Evolutionary conservation across 306 rosid species (phyloP).

Genomic region (Vachellia pachyceras): DNA sequence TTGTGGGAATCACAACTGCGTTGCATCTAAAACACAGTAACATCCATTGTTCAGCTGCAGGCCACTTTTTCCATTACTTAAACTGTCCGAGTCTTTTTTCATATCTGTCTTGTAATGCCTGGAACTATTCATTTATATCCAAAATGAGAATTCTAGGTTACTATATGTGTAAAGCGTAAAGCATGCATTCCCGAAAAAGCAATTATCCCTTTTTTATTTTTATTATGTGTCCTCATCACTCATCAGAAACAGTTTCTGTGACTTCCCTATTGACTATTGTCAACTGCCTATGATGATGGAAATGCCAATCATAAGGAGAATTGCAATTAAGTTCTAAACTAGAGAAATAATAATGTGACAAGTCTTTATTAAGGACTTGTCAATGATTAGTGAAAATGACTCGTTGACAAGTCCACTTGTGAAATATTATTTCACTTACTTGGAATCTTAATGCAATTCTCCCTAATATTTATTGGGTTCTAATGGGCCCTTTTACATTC

Average conservation of each 20-base stretch:
- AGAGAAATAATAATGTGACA: no score
- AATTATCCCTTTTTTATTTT: slow-evolving; percentile 16
- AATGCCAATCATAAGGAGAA: background rate
- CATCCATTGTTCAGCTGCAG: slow-evolving; percentile 26
- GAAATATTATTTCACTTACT: no score
- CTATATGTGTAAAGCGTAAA: slow-evolving; percentile 22
- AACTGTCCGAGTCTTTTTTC: slow-evolving; percentile 6
- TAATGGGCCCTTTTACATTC: slow-evolving; percentile 25
- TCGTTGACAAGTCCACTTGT: no score
- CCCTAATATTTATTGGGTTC: background rate
- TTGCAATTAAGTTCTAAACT: no score
- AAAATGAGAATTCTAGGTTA: slow-evolving; percentile 1
- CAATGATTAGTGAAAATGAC: no score
- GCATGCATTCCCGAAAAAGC: background rate
- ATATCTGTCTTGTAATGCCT: background rate
- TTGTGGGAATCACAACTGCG: background rate
- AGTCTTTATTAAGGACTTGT: no score
- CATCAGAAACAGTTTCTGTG: background rate
- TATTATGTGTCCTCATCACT: slow-evolving; percentile 7
- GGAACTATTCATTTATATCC: slow-evolving; percentile 28
- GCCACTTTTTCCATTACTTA: slow-evolving; percentile 27
- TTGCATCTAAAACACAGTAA: slow-evolving; percentile 4
- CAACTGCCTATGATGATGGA: slow-evolving; percentile 13
- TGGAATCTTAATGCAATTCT: no score
- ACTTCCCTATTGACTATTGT: slow-evolving; percentile 12